phyloP scores from a whole-genome alignment of 106 monocot genomes.

The Dendrobium nobile region DNA sequence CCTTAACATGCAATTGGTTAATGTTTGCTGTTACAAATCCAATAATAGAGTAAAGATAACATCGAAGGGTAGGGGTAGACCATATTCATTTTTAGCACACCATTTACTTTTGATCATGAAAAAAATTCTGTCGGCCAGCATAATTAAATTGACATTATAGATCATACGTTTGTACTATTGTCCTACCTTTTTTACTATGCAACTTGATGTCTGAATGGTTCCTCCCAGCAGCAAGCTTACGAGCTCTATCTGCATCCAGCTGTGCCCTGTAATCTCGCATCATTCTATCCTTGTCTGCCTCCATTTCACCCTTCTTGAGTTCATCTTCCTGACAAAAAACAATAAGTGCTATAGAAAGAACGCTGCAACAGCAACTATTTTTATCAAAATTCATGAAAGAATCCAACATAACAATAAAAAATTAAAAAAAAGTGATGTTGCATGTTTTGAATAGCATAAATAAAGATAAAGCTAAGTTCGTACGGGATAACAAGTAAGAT shows the following conservation, averaged over 20 bases:
- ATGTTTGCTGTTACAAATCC: not conserved
- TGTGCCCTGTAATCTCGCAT: constrained; percentile 99
- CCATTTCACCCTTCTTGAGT: constrained; percentile 77
- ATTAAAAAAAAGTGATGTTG: not conserved
- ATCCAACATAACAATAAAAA: not conserved
- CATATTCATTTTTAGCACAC: not conserved
- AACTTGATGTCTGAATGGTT: constrained; percentile 65
- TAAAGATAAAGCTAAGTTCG: not conserved
- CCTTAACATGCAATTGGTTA: not conserved
- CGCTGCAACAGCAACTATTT: not conserved
- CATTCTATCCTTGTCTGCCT: constrained; percentile 97
- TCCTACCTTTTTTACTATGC: constrained; percentile 66
- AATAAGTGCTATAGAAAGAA: not conserved
- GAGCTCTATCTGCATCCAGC: constrained; percentile 86
- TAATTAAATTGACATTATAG: not conserved
- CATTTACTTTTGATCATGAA: not conserved
- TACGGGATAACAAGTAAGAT: not conserved
- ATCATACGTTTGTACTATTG: not conserved
- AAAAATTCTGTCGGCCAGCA: not conserved
- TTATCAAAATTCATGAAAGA: not conserved
- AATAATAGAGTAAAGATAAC: not conserved
- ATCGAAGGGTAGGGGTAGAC: not conserved
- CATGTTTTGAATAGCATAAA: not conserved
- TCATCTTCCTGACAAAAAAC: constrained; percentile 71
- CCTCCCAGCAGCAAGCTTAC: constrained; percentile 79